These are phyloP conservation scores for Miamiensis avidus DNA, from an alignment of 169 alveolate genomes.

Conservation along the genomic window DNA sequence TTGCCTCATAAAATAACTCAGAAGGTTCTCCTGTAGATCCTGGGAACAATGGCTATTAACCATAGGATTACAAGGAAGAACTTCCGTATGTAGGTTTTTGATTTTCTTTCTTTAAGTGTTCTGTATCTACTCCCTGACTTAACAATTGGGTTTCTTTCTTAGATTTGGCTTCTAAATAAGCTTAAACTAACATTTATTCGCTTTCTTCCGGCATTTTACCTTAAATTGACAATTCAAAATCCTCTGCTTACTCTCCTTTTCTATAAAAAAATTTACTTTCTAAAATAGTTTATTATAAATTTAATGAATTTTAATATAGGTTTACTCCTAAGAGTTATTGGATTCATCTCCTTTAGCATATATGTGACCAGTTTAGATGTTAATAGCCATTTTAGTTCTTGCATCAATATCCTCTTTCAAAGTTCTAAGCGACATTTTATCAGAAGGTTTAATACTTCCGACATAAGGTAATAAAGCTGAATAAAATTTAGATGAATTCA, in stretches of 20 bases:
- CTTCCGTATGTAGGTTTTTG: neutral
- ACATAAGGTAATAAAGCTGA: constrained; percentile 31
- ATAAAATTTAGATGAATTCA: neutral
- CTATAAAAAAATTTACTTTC: too few species aligned
- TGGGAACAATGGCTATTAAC: neutral
- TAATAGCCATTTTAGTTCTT: constrained; percentile 29
- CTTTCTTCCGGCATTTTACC: constrained; percentile 8
- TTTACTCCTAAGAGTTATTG: too few species aligned
- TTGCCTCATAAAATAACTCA: neutral
- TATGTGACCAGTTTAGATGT: constrained; percentile 39
- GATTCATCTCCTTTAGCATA: constrained; percentile 23
- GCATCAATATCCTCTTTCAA: constrained; percentile 32
- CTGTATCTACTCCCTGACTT: constrained; percentile 2
- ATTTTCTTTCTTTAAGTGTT: neutral
- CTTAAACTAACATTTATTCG: constrained; percentile 1
- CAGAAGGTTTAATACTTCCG: constrained; percentile 33
- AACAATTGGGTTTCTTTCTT: constrained; percentile 9
- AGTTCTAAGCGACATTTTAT: constrained; percentile 34
- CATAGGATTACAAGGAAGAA: neutral
- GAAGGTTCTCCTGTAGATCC: constrained; percentile 9
- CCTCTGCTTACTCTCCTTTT: constrained; percentile 6
- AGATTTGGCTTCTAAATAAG: constrained; percentile 17
- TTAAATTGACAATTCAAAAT: constrained; percentile 5
- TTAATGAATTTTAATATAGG: too few species aligned
- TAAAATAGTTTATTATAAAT: too few species aligned